Percentiles rank a stretch among this genome's conserved stretches.
Conservation (phyloP, 192 early-diverging fungal species). For the Entomortierella parvispora region DNA sequence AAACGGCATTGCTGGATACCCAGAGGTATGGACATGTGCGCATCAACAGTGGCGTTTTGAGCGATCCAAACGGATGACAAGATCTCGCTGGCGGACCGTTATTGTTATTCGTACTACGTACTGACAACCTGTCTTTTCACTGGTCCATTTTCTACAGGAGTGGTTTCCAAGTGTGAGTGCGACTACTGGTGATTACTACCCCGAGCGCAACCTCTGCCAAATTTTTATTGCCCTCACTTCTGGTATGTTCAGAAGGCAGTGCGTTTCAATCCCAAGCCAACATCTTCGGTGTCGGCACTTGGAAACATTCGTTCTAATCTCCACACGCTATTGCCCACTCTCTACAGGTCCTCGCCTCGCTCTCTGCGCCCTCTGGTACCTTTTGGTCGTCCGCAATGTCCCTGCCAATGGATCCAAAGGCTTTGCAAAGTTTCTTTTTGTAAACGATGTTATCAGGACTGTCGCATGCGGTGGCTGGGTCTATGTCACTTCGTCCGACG, state of each 20-base stretch:
- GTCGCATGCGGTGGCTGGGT: conserved; percentile 85
- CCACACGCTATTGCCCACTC: background rate
- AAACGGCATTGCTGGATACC: conserved; percentile 82
- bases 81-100: too few species aligned
- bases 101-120: too few species aligned
- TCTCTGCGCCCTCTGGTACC: conserved; percentile 58
- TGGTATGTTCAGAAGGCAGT: conserved; percentile 31
- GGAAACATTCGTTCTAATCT: too few species aligned
- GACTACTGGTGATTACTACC: conserved; percentile 84
- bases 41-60: too few species aligned
- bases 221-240: conserved; percentile 80
- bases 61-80: too few species aligned
- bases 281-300: too few species aligned
- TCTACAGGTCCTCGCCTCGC: conserved; percentile 59
- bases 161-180: conserved; percentile 88
- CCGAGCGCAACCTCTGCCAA: conserved; percentile 79
- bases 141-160: conserved; percentile 51
- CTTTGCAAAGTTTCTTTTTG: conserved; percentile 48
- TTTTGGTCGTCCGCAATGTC: conserved; percentile 30
- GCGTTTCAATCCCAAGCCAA: background rate
- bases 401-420: conserved; percentile 54
- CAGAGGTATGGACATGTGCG: conserved; percentile 67
- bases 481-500: conserved; percentile 83
- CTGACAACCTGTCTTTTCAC: background rate
- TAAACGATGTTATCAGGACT: conserved; percentile 68